Percentiles rank a stretch among this genome's conserved stretches.
phyloP scores from a whole-genome alignment of 1,139 yeast genomes.

The Casaregolazyma lundiana region DNA sequence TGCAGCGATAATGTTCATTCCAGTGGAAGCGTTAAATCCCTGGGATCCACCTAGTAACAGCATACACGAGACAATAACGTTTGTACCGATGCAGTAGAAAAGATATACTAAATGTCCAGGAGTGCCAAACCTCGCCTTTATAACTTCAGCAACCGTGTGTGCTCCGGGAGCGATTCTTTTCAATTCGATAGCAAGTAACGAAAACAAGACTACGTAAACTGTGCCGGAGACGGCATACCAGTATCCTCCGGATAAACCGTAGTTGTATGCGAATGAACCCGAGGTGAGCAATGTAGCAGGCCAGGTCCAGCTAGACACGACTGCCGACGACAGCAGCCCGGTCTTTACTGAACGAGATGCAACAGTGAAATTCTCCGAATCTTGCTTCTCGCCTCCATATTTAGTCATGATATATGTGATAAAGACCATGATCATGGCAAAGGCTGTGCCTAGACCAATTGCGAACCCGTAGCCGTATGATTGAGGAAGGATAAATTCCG shows the following conservation, averaged over 20 bases:
- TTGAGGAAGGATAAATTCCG: constrained; percentile 41
- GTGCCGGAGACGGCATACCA: constrained; percentile 71
- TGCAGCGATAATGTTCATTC: constrained; percentile 75
- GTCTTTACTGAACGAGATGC: constrained; percentile 81
- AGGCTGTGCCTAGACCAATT: constrained; percentile 77
- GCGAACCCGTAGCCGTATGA: constrained; percentile 84
- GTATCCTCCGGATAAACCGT: constrained; percentile 70
- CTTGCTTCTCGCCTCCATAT: constrained; percentile 74
- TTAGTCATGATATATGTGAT: constrained; percentile 67
- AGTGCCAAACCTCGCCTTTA: constrained; percentile 62
- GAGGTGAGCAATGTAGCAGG: constrained; percentile 75
- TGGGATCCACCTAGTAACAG: constrained; percentile 71
- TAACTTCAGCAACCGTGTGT: constrained; percentile 66
- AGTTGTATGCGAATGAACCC: constrained; percentile 64
- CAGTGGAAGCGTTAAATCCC: constrained; percentile 67
- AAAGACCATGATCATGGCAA: constrained; percentile 73
- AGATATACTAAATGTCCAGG: constrained; percentile 61
- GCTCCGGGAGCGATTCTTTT: constrained; percentile 37
- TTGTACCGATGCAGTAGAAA: constrained; percentile 75
- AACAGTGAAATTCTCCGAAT: constrained; percentile 85
- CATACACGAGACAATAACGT: constrained; percentile 81
- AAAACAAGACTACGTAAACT: constrained; percentile 62
- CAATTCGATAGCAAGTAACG: constrained; percentile 67
- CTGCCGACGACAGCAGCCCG: constrained; percentile 76
- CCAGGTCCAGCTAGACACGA: constrained; percentile 91